phyloP scores from a whole-genome alignment of 1,284 basidiomycete genomes.

The Boletus smithii region DNA sequence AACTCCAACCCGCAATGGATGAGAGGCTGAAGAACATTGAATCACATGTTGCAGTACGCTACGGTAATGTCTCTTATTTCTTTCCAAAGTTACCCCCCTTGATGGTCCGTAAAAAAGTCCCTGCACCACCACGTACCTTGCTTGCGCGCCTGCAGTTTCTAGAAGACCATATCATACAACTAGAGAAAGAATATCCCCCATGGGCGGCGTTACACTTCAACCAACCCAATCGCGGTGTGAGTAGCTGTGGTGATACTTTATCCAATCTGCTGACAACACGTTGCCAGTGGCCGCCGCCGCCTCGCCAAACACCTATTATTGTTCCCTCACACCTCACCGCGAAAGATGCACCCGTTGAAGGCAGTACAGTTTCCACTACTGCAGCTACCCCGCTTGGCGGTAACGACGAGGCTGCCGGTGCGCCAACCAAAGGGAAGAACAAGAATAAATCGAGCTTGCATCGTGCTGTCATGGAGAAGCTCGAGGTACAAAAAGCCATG shows the following conservation, averaged over 20 bases:
- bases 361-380: constrained; percentile 8
- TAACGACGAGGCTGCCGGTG: constrained; percentile 8
- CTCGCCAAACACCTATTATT: constrained; percentile 66
- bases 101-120: constrained; percentile 45
- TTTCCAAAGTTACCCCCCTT: neutral
- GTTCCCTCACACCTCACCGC: constrained; percentile 58
- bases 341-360: constrained; percentile 18
- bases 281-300: constrained; percentile 73
- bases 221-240: constrained; percentile 71
- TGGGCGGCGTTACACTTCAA: constrained; percentile 83
- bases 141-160: constrained; percentile 62
- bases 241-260: constrained; percentile 29
- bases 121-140: constrained; percentile 60
- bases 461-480: constrained; percentile 66
- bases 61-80: constrained; percentile 46
- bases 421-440: constrained; percentile 29
- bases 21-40: constrained; percentile 64
- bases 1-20: constrained; percentile 55
- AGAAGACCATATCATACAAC: constrained; percentile 68
- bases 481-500: constrained; percentile 74
- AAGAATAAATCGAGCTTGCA: constrained; percentile 63
- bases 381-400: constrained; percentile 8
- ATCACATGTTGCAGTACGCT: constrained; percentile 64
- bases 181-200: constrained; percentile 76
- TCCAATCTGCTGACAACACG: constrained; percentile 4